Conservation (phyloP, 257 asterid genomes). For the Thymus mandschuricus region DNA sequence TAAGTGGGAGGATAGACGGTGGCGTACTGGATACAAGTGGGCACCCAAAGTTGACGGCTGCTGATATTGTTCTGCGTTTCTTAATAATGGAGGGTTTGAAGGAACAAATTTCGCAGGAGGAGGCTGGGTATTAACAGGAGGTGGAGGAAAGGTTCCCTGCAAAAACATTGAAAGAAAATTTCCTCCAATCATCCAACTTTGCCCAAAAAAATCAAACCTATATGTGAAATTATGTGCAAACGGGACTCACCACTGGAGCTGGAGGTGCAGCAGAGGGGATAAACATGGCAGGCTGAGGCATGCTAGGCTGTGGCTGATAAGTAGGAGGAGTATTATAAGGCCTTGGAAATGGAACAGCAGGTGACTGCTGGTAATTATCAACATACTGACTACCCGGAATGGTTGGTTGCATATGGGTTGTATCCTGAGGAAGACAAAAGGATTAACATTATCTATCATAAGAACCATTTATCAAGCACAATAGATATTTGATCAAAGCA, state of each 20-base stretch:
- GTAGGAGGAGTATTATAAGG: slow-evolving; percentile 56
- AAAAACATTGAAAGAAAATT: slow-evolving; percentile 17
- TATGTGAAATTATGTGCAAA: slow-evolving; percentile 15
- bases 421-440: slow-evolving; percentile 51
- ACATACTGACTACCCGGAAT: slow-evolving; percentile 58
- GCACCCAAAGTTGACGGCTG: slow-evolving; percentile 81
- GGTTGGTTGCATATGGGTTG: slow-evolving; percentile 52
- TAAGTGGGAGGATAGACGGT: slow-evolving; percentile 3
- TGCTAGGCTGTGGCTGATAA: slow-evolving; percentile 62
- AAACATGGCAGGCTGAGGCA: slow-evolving; percentile 65
- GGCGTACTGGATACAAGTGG: slow-evolving; percentile 85
- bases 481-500: slow-evolving; percentile 12
- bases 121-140: slow-evolving; percentile 72
- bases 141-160: slow-evolving; percentile 73
- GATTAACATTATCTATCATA: slow-evolving; percentile 14
- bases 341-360: slow-evolving; percentile 45
- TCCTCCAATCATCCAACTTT: slow-evolving; percentile 4
- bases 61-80: slow-evolving; percentile 82
- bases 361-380: slow-evolving; percentile 66
- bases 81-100: slow-evolving; percentile 66
- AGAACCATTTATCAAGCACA: slow-evolving; percentile 19
- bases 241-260: slow-evolving; percentile 52
- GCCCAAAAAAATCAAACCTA: slow-evolving; percentile 17
- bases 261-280: slow-evolving; percentile 73
- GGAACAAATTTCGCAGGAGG: slow-evolving; percentile 73